These are phyloP conservation scores for Syncephalis fuscata DNA, from an alignment of 371 early-diverging fungal genomes.

Conservation along the genomic window DNA sequence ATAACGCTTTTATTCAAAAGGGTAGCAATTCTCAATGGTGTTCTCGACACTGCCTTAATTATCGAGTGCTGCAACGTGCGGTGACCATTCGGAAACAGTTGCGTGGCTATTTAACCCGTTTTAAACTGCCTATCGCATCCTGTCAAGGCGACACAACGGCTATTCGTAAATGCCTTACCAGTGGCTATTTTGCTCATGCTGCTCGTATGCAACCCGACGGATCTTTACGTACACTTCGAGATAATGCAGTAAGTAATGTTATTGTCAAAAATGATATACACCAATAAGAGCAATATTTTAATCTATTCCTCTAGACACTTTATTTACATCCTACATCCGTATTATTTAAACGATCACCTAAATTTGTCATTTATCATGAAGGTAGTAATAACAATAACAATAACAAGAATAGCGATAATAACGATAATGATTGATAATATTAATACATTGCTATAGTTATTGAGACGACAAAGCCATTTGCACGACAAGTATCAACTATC, in stretches of 20 bases:
- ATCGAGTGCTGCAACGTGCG: conserved; percentile 48
- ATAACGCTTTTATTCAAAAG: conserved; percentile 46
- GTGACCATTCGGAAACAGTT: conserved; percentile 52
- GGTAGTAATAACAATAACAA: too few species aligned
- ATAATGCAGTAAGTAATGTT: conserved; percentile 19
- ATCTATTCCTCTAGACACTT: conserved; percentile 7
- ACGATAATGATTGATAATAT: not conserved
- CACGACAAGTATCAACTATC: conserved; percentile 54
- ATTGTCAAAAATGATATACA: not conserved
- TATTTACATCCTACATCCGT: conserved; percentile 61
- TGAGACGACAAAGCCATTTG: conserved; percentile 52
- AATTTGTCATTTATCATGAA: conserved; percentile 70
- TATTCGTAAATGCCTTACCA: conserved; percentile 51
- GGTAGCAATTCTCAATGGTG: conserved; percentile 60
- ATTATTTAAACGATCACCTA: conserved; percentile 50
- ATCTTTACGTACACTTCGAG: conserved; percentile 39
- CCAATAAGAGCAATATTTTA: not conserved
- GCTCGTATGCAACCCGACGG: conserved; percentile 50
- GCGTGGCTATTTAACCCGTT: conserved; percentile 36
- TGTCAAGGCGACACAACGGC: conserved; percentile 15
- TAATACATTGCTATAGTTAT: conserved; percentile 21
- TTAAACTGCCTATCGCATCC: conserved; percentile 22
- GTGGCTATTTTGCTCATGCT: conserved; percentile 62
- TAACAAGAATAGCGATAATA: too few species aligned
- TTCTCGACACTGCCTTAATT: conserved; percentile 48